Evolutionary conservation across 1,139 yeast species (phyloP).

Genomic region (Wickerhamomyces sp.): DNA sequence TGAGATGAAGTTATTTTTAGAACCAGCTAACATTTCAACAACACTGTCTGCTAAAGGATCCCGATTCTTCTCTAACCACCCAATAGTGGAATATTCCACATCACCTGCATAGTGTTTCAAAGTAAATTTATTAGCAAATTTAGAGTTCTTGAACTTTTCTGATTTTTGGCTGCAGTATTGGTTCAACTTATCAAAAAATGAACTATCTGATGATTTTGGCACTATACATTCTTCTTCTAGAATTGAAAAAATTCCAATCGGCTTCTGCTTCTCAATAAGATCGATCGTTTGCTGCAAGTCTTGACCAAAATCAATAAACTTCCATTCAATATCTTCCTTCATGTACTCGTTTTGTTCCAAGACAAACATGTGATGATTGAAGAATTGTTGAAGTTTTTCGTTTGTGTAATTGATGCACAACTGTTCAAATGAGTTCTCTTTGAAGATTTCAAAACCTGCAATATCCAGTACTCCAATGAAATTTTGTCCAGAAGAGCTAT

Average conservation of each 20-base stretch:
- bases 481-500: constrained; percentile 38
- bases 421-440: constrained; percentile 90
- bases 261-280: constrained; percentile 70
- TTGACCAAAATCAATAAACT: constrained; percentile 93
- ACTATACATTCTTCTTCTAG: constrained; percentile 94
- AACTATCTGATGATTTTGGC: constrained; percentile 81
- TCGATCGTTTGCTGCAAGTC: constrained; percentile 95
- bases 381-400: constrained; percentile 93
- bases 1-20: constrained; percentile 50
- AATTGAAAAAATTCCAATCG: constrained; percentile 84
- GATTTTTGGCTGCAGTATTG: constrained; percentile 37
- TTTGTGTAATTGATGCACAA: constrained; percentile 94
- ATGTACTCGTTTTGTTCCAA: constrained; percentile 94
- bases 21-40: constrained; percentile 49
- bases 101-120: constrained; percentile 93
- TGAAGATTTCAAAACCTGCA: constrained; percentile 96
- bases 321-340: constrained; percentile 93
- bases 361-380: constrained; percentile 96
- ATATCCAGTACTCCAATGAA: constrained; percentile 94
- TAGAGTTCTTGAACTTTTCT: constrained; percentile 66
- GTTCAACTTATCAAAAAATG: constrained; percentile 80
- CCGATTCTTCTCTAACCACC: constrained; percentile 92
- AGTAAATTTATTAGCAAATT: constrained; percentile 65
- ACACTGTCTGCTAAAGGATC: constrained; percentile 88
- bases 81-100: constrained; percentile 87